Evolutionary conservation across 78 protist genomes (phyloP).

Genomic region (Dictyostelium intermedium): DNA sequence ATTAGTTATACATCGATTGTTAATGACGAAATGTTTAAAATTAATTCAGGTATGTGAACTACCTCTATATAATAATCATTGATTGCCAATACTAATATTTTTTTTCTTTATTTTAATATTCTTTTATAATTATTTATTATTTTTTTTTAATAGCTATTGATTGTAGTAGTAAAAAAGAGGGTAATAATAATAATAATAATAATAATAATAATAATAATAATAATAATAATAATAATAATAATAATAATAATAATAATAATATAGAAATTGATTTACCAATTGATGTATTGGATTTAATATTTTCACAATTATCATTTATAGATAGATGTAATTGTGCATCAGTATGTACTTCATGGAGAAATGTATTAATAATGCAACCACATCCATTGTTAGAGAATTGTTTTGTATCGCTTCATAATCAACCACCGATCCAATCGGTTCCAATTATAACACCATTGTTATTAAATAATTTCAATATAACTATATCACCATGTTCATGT

Average conservation of each 20-base stretch:
- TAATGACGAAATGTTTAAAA: neutral
- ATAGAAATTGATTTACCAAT: constrained; percentile 55
- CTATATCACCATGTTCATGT: constrained; percentile 71
- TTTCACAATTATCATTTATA: constrained; percentile 57
- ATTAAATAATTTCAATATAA: constrained; percentile 20
- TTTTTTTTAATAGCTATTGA: neutral
- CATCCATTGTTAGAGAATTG: constrained; percentile 59
- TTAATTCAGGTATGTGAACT: neutral
- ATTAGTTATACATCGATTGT: neutral
- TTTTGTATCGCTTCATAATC: constrained; percentile 45
- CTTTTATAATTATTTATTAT: too few relatives aligned
- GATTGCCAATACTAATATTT: neutral
- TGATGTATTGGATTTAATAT: constrained; percentile 69
- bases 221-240: neutral
- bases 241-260: neutral
- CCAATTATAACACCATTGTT: constrained; percentile 19
- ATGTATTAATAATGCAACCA: constrained; percentile 51
- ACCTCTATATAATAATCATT: too few relatives aligned
- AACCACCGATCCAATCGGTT: neutral
- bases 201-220: neutral
- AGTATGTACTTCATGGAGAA: constrained; percentile 55
- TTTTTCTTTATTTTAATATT: neutral
- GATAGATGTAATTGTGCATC: constrained; percentile 71
- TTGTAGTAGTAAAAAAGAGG: neutral
- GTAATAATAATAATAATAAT: too few relatives aligned